Evolutionary conservation across 371 early-diverging fungal species (phyloP), one percentile per base, ranked within the genome.

Genomic region (Paraphysoderma sedebokerense): DNA sequence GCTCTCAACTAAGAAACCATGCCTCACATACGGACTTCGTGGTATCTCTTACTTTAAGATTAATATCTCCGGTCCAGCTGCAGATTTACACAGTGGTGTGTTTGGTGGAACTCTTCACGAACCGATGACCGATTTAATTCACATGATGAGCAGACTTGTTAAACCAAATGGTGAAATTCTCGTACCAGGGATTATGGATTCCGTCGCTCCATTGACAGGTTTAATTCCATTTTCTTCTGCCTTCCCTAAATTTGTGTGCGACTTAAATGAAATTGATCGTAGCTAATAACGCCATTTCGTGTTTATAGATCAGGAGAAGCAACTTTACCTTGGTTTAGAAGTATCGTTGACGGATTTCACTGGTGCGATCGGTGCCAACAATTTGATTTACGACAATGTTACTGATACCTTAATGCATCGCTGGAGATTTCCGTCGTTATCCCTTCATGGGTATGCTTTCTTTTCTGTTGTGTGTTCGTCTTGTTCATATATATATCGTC

Each of bases 21-120:
- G 95, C 69, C 66, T 96, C 56, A 96, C 95, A 31, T 92, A 93
- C 60, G 97, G 97, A 49, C 80, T 96, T 41, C 87, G 97, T 44
- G 97, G 97, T 50, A 81, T 91, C 49, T 85, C 84, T 15, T n/a
- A 30, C 29, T 44, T 23, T 39, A 33, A 22, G 34, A 28, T 55
- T 22, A 47, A 46, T 7, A 49, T 68, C 44, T 13, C 33, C 13
- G 69, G 69, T 3, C 72, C 68, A 19, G 67, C 53, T 27, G 59
- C 58, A 48, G 96, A 95, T 62, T 73, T 96, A 46, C 96, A 96
- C 69, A 86, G 86, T 54, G 96, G 96, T 61, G 88, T 96, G 38
- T 96, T 92, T 69, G 97, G 91, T 56, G 91, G 90, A 45, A 85
- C 87, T 22, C 83, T 92, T 38, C 90, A 93, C 61, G 97, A 96